Base-by-base conservation (phyloP, 768 basidiomycete genomes). In the Coprinellus micaceus region DNA sequence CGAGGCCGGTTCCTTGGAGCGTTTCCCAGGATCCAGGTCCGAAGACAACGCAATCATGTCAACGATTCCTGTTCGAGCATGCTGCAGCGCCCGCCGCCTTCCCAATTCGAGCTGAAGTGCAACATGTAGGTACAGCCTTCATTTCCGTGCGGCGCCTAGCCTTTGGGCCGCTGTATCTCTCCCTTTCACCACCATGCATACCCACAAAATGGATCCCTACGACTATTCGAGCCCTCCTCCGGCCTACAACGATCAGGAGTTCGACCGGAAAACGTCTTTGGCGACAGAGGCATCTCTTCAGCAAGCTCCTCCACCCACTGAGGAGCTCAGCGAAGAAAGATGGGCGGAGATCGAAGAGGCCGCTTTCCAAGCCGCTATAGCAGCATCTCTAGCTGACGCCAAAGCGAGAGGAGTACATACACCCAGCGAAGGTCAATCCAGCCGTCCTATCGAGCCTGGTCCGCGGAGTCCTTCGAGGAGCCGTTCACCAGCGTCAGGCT, bases 231-330 rank as follows among this genome's bases (percentile, higher is more conserved):
- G 65, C 13, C 76, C 78, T 54, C 79, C 79, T 22, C 79, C 78
- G 24, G 73, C 77, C 5, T 79, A 79, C 61, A 70, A 70, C 48
- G 77, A 78, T 52, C 74, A 76, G 61, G 77, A 77, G 59, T 81
- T 78, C 46, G 82, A 87, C 65, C 77, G 71, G 47, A 87, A 85
- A 68, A 69, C 79, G 40, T 64, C 74, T 2, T 68, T 69, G 47
- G 77, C 76, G 10, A 55, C 78, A 19, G 63, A 76, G 28, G 61
- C 71, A 47, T 83, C 81, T 24, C 58, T 74, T n/a, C 49, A 57
- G 19, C 63, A 67, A 19, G 60, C 70, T 46, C 62, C 53, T 57
- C 26, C 55, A 58, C 9, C 56, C 48, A 13, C 36, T 44, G 11
- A 24, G 12, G 72, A 72, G 28, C 10, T 50, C 11, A 50, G 28